Base-by-base conservation (phyloP, 1,284 basidiomycete genomes). In the Puccinia hordei region DNA sequence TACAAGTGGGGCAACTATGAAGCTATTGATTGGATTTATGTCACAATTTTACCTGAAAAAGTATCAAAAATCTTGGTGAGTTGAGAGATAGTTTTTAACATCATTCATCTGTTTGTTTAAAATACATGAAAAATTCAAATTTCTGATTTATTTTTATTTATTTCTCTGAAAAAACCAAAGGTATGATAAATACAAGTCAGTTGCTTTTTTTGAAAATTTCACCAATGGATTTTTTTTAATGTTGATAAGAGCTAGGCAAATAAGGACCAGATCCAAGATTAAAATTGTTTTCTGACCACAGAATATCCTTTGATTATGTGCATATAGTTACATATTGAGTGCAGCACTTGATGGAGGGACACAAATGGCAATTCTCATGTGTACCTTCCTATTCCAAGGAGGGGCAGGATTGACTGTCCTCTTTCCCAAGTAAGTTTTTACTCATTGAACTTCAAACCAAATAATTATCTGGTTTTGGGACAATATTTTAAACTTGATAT, bases 101-200 rank as follows among this genome's bases (percentile, higher is more conserved):
- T 22, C 0, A 6, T 8, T 15, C 15, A n/a, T 30, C 22, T 41
- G 6, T 68, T 68, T 72, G 33, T 72, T 49, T 53, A 10, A 41
- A 41, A 63, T 10, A 69, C 44, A 17, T 53, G 27, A 27, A 22
- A 35, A 24, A 22, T 6, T 27, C 1, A 71, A 13, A 8, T 53
- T n/a, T 53, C 68, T 69, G 44, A 69, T 69, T 22, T 4, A 33
- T 33, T 53, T n/a, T 15, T 71, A 22, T 71, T 10, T 9, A 9
- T 24, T 27, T 59, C 22, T 22, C 9, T 15, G 53, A 33, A 22
- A 71, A 51, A n/a, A 33, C 35, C 17, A 51, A n/a, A 78, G 78
- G 78, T 80, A 80, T 71, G 55, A 80, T 10, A 80, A 71, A 15
- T 80, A 80, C 44, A 80, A 80, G 78, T 80, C 10, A 80, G 78